Conservation (phyloP, 305 asterid species). For the Striga hermonthica region DNA sequence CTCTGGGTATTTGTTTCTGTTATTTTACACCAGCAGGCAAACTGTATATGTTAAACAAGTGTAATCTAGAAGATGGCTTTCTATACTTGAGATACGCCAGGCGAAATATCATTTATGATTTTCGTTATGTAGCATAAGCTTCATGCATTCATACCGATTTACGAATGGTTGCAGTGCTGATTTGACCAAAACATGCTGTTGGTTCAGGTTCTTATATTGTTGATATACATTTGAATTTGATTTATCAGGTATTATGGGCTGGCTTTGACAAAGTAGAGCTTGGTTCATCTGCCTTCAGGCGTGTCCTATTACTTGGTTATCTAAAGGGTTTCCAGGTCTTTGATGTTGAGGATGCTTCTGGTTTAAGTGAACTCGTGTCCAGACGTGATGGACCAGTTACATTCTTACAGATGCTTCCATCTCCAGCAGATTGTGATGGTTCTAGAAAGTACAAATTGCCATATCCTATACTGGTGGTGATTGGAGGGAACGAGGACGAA, state of each 20-base stretch:
- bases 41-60: background rate
- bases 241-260: constrained; percentile 88
- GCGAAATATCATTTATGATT: constrained; percentile 10
- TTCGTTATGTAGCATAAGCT: constrained; percentile 16
- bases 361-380: constrained; percentile 80
- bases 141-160: constrained; percentile 10
- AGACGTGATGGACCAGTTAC: constrained; percentile 95
- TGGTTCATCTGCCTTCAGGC: constrained; percentile 48
- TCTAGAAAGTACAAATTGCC: constrained; percentile 53
- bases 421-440: constrained; percentile 59
- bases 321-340: constrained; percentile 91
- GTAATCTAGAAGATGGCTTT: constrained; percentile 2
- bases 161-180: constrained; percentile 20
- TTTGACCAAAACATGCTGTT: constrained; percentile 20
- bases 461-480: constrained; percentile 79
- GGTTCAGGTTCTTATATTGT: constrained; percentile 4
- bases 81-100: background rate
- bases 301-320: constrained; percentile 83
- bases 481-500: constrained; percentile 70
- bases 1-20: constrained; percentile 17
- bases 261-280: constrained; percentile 88
- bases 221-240: constrained; percentile 30
- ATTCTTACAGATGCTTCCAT: constrained; percentile 80
- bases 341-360: constrained; percentile 84
- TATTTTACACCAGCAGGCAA: background rate